Conservation (phyloP, 352 stramenopile species). For the Pythium aristosporum region DNA sequence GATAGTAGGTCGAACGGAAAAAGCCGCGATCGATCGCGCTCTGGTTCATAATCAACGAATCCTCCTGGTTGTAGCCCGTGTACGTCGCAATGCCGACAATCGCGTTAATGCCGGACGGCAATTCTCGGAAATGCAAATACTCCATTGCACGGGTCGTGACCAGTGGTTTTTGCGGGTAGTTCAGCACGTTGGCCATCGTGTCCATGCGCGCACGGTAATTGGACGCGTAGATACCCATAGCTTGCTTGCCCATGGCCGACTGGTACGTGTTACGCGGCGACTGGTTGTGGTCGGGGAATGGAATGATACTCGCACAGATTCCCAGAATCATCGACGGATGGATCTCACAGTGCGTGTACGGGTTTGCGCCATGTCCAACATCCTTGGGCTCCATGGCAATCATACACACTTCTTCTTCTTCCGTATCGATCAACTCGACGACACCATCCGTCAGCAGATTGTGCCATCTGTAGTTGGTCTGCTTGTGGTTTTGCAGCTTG, state of each 20-base stretch:
- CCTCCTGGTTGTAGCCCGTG: slow-evolving; percentile 98
- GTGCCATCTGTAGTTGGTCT: slow-evolving; percentile 87
- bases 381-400: slow-evolving; percentile 99
- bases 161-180: slow-evolving; percentile 99
- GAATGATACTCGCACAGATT: slow-evolving; percentile 99
- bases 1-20: slow-evolving; percentile 99
- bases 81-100: slow-evolving; percentile 90
- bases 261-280: slow-evolving; percentile 99
- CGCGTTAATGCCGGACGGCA: slow-evolving; percentile 99
- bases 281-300: slow-evolving; percentile 99
- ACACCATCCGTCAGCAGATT: slow-evolving; percentile 93
- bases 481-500: slow-evolving; percentile 91
- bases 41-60: slow-evolving; percentile 99
- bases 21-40: slow-evolving; percentile 98
- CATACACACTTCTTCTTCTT: slow-evolving; percentile 99
- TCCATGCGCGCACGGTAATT: slow-evolving; percentile 99
- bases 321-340: slow-evolving; percentile 99
- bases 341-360: slow-evolving; percentile 99
- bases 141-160: slow-evolving; percentile 99
- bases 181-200: slow-evolving; percentile 99
- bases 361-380: slow-evolving; percentile 85
- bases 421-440: slow-evolving; percentile 98
- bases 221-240: slow-evolving; percentile 98
- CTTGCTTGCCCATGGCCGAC: slow-evolving; percentile 99
- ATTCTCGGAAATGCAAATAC: slow-evolving; percentile 97